These are phyloP conservation scores for Saitozyma podzolica DNA, from an alignment of 768 basidiomycete species.

Conservation along the genomic window DNA sequence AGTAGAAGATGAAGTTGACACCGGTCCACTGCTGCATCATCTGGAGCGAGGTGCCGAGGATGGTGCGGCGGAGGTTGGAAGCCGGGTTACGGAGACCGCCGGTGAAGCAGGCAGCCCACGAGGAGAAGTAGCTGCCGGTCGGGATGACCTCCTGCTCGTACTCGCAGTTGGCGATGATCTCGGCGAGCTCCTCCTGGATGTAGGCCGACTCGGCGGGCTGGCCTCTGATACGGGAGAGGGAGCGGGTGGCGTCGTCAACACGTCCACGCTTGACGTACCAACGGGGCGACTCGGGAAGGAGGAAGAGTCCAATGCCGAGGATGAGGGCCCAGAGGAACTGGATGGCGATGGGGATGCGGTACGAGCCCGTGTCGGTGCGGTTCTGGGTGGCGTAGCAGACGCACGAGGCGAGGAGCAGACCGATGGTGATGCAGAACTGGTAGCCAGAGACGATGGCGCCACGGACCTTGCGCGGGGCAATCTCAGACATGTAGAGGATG, in stretches of 20 bases:
- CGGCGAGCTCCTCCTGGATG: slow-evolving; percentile 52
- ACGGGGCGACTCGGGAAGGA: slow-evolving; percentile 54
- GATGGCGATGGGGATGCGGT: slow-evolving; percentile 53
- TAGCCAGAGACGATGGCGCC: slow-evolving; percentile 54
- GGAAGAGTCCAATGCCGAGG: slow-evolving; percentile 50
- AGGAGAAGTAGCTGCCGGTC: slow-evolving; percentile 37
- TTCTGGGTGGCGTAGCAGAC: slow-evolving; percentile 52
- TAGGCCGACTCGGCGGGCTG: slow-evolving; percentile 47
- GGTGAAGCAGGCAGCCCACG: slow-evolving; percentile 50
- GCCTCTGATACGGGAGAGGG: slow-evolving; percentile 48
- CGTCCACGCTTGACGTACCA: slow-evolving; percentile 53
- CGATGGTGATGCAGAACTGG: slow-evolving; percentile 54
- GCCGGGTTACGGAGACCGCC: slow-evolving; percentile 46
- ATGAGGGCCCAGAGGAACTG: slow-evolving; percentile 50
- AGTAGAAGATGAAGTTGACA: slow-evolving; percentile 48
- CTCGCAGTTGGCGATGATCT: slow-evolving; percentile 53
- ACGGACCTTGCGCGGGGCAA: slow-evolving; percentile 52
- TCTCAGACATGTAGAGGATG: slow-evolving; percentile 53
- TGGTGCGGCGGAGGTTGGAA: slow-evolving; percentile 50
- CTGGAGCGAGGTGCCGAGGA: slow-evolving; percentile 50
- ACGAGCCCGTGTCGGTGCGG: slow-evolving; percentile 44
- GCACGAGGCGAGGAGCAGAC: slow-evolving; percentile 52
- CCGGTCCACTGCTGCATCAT: slow-evolving; percentile 53
- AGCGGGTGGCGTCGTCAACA: slow-evolving; percentile 36
- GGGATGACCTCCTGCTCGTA: slow-evolving; percentile 49